Conservation (phyloP, 2,329 filamentous ascomycete species). For the Cladosporium sp. region DNA sequence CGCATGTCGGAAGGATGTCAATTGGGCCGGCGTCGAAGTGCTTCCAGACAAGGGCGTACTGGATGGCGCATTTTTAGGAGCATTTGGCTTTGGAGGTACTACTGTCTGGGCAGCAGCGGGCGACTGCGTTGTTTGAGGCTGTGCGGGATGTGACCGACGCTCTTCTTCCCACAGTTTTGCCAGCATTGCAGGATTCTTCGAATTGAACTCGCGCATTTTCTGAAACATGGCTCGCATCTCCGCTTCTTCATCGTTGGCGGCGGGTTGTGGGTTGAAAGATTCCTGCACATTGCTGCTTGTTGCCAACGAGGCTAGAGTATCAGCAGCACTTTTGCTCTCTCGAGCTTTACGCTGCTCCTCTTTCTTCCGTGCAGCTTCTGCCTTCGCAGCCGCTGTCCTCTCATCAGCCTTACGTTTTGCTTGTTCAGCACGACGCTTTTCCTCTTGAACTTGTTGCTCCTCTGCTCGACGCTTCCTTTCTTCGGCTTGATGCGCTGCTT, state of each 20-base stretch:
- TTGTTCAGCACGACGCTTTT: conserved; percentile 6
- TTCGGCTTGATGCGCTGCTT: conserved; percentile 26
- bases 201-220: conserved; percentile 55
- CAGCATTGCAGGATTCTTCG: conserved; percentile 51
- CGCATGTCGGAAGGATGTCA: not conserved
- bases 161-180: conserved; percentile 55
- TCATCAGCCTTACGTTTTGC: conserved; percentile 21
- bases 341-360: conserved; percentile 23
- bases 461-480: conserved; percentile 12
- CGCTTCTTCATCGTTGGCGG: conserved; percentile 39
- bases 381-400: conserved; percentile 18
- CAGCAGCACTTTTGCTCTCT: conserved; percentile 27
- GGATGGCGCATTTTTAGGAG: not conserved
- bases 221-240: conserved; percentile 54
- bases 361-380: conserved; percentile 18
- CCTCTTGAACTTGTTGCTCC: conserved; percentile 21
- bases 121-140: conserved; percentile 14
- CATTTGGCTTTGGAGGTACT: not conserved
- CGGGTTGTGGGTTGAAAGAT: conserved; percentile 11
- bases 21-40: not conserved
- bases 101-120: conserved; percentile 1
- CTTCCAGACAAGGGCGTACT: not conserved
- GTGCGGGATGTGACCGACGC: conserved; percentile 33
- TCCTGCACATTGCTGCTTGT: conserved; percentile 10
- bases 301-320: conserved; percentile 24